These are phyloP conservation scores for Diaporthe ampelina DNA, from an alignment of 2,329 filamentous ascomycete genomes.

Conservation along the genomic window DNA sequence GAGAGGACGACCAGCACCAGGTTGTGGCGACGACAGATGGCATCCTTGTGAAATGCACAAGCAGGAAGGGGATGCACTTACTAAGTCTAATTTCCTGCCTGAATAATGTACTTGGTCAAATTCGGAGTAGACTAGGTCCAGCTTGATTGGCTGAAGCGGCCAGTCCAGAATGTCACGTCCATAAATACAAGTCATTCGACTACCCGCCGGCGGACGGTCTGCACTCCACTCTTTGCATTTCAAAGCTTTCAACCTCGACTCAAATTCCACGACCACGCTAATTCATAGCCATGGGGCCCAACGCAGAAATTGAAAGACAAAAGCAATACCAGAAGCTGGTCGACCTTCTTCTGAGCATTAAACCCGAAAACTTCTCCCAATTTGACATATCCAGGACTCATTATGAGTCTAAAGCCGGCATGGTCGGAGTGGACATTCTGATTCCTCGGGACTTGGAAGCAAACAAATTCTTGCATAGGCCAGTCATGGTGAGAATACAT, in stretches of 20 bases:
- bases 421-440: background rate
- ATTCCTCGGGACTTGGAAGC: background rate
- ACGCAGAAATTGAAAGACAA: background rate
- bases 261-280: background rate
- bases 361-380: background rate
- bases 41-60: background rate
- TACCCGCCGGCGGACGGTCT: no score
- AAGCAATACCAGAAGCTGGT: background rate
- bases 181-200: background rate
- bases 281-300: background rate
- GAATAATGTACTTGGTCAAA: background rate
- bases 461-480: background rate
- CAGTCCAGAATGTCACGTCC: background rate
- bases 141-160: background rate
- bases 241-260: background rate
- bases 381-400: background rate
- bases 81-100: background rate
- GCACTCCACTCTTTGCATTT: background rate
- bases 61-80: background rate
- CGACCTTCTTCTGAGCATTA: background rate
- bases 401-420: background rate
- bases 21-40: background rate
- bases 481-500: background rate
- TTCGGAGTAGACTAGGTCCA: background rate
- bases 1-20: background rate